These are phyloP conservation scores for Verticillium klebahnii DNA, from an alignment of 2,329 filamentous ascomycete species.

Conservation along the genomic window DNA sequence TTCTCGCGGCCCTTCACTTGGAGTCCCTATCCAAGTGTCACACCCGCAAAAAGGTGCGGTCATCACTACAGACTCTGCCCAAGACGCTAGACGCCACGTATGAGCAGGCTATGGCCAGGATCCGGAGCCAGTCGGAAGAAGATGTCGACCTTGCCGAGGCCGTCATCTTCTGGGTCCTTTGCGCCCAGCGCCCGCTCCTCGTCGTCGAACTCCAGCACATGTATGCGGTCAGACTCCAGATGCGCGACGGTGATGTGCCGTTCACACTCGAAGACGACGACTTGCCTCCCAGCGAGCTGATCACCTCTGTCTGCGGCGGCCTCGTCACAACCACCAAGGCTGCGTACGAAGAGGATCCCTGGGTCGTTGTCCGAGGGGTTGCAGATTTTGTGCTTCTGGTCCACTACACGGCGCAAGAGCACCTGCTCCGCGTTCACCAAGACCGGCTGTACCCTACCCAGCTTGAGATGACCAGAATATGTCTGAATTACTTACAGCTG, in stretches of 20 bases:
- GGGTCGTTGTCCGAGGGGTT: no score
- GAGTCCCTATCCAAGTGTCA: not conserved
- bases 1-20: constrained; percentile 2
- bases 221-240: not conserved
- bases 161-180: constrained; percentile 1
- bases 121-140: not conserved
- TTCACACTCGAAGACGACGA: not conserved
- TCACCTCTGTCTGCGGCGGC: constrained; percentile 1
- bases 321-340: not conserved
- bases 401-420: no score
- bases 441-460: no score
- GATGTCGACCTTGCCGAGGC: constrained; percentile 2
- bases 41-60: constrained; percentile 1
- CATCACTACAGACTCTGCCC: not conserved
- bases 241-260: not conserved
- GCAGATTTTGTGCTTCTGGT: no score
- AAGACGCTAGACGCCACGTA: constrained; percentile 5
- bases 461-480: no score
- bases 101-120: constrained; percentile 1
- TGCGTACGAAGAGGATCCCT: no score
- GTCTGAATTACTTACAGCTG: no score
- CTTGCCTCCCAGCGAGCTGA: not conserved
- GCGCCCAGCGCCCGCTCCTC: not conserved
- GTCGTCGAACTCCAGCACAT: constrained; percentile 1
- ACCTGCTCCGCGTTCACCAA: no score